Evolutionary conservation across 306 rosid species (phyloP).

Genomic region (Mimosa pudica): DNA sequence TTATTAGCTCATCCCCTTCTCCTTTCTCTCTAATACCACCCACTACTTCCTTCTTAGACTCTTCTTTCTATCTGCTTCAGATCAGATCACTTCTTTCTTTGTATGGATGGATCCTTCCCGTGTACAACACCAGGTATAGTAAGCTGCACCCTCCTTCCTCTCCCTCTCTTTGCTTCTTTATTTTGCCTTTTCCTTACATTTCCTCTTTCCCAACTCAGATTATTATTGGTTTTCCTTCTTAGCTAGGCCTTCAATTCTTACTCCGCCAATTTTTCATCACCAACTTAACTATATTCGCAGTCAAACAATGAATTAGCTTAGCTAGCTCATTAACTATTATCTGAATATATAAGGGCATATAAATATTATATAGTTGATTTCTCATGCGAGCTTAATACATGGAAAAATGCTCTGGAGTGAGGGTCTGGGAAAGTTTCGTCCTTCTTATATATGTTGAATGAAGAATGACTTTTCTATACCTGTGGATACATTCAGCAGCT

Average conservation of each 20-base stretch:
- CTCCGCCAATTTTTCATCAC: not conserved
- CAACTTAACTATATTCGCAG: not conserved
- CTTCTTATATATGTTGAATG: not conserved
- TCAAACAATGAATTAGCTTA: not conserved
- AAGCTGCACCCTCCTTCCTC: conserved; percentile 6
- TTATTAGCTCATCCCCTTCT: not conserved
- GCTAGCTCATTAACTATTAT: not conserved
- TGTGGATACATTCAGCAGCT: not conserved
- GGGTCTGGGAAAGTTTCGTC: conserved; percentile 3
- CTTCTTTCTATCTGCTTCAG: not conserved
- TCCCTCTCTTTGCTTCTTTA: not conserved
- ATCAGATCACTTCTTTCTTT: not conserved
- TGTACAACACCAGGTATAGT: conserved; percentile 49
- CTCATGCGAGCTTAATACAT: not conserved
- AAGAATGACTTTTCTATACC: not conserved
- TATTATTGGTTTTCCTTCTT: not conserved
- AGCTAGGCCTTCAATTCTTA: not conserved
- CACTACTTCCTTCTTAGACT: not conserved
- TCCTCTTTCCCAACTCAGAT: not conserved
- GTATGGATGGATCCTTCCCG: conserved; percentile 72
- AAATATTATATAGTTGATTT: not conserved
- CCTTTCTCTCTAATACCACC: not conserved
- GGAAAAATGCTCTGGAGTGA: not conserved
- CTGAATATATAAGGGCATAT: not conserved
- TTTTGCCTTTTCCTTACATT: not conserved